Evolutionary conservation across 192 early-diverging fungal genomes (phyloP), one percentile per base, ranked within the genome.

Genomic region (Linnemannia elongata): DNA sequence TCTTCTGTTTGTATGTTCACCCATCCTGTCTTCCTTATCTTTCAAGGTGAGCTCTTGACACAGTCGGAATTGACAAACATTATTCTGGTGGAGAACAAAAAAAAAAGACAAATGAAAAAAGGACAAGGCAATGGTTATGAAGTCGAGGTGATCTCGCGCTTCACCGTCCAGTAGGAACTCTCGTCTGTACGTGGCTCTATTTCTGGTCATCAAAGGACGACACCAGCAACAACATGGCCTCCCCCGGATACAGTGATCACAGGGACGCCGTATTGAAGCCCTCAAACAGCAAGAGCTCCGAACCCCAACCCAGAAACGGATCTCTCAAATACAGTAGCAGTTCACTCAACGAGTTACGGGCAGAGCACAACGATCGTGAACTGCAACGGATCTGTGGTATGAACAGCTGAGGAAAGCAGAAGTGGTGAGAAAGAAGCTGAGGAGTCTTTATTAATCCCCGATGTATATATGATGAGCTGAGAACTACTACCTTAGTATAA

Each of bases 51-150:
- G n/a, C n/a, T n/a, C n/a, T n/a, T n/a, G n/a, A n/a, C 44, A 45
- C 3, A 18, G 47, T 49, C 47, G 47, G 47, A 18, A 15, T 49
- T 49, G 47, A 49, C 17, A 22, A 52, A 24, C 20, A 30, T 33
- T 8, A 30, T 66, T 60, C 27, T 66, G 30, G 60, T 66, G 60
- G 60, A 30, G 60, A 30, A 66, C 10, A 33, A 13, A 30, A 66
- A 33, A 33, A 30, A 33, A 66, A 35, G 0, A 15, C 4, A 66
- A 12, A 15, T n/a, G n/a, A n/a, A n/a, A n/a, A n/a, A n/a, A n/a
- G n/a, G n/a, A n/a, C 39, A 94, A 94, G 38, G 91, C 90, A 0
- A 85, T 93, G 88, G 71, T 94, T 35, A 94, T 68, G 89, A 91
- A 1, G 78, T 93, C 39, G 76, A 83, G 1, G 66, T 91, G 0